A percentile compares a stretch with the other conserved stretches of the same genome.
Evolutionary conservation across 768 basidiomycete genomes (phyloP).

Genomic region (Hygrophorus pudorinus): DNA sequence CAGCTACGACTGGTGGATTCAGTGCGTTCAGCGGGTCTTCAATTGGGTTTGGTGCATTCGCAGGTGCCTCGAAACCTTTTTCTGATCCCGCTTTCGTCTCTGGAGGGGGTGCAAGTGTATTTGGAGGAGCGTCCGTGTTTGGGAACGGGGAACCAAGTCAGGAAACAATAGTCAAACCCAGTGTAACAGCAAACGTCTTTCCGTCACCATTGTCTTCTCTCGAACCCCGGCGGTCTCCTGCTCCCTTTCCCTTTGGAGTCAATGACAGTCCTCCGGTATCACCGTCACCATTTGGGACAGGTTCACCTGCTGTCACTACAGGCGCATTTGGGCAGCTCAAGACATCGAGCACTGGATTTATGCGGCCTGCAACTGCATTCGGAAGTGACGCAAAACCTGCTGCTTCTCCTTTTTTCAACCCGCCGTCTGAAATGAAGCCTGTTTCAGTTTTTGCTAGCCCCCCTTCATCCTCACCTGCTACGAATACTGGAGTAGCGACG

Average conservation of each 20-base stretch:
- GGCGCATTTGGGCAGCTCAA: constrained; percentile 7
- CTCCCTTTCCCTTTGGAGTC: too few species aligned
- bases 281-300: constrained; percentile 10
- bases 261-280: not conserved
- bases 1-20: constrained; percentile 5
- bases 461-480: constrained; percentile 12
- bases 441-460: constrained; percentile 27
- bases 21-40: not conserved
- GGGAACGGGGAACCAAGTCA: too few species aligned
- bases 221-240: not conserved
- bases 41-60: not conserved
- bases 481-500: not conserved
- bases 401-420: constrained; percentile 46
- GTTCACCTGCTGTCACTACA: constrained; percentile 16
- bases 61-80: too few species aligned
- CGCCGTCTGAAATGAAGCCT: constrained; percentile 22
- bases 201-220: not conserved
- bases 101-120: too few species aligned
- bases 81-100: not conserved
- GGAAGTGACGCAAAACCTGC: constrained; percentile 28
- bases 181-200: not conserved
- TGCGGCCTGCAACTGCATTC: constrained; percentile 32
- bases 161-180: too few species aligned
- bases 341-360: constrained; percentile 16
- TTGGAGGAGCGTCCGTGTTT: too few species aligned